Evolutionary conservation across 805 yeast genomes (phyloP).

Genomic region (Hanseniaspora jakobsenii): DNA sequence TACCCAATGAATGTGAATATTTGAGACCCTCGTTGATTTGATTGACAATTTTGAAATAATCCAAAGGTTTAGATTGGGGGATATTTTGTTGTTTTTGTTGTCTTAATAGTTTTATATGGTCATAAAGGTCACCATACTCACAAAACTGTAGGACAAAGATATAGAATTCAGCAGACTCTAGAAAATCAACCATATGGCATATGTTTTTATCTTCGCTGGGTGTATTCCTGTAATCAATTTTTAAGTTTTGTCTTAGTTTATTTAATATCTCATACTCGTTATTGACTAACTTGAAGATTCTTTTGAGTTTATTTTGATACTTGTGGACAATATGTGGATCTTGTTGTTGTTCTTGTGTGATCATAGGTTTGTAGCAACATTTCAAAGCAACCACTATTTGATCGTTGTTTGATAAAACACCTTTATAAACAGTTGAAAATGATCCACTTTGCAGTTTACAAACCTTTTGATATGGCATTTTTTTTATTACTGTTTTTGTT

Average conservation of each 20-base stretch:
- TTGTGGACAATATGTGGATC: conserved; percentile 16
- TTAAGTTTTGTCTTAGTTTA: conserved; percentile 27
- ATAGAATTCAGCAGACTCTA: conserved; percentile 41
- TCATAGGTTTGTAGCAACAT: conserved; percentile 21
- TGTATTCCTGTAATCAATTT: conserved; percentile 1
- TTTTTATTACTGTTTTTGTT: no score
- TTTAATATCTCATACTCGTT: conserved; percentile 29
- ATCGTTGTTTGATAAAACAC: conserved; percentile 20
- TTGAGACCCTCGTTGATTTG: conserved; percentile 43
- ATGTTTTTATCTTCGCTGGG: conserved; percentile 33
- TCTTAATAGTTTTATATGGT: conserved; percentile 28
- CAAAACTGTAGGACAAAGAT: conserved; percentile 57
- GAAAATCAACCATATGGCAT: conserved; percentile 45
- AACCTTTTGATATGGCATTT: conserved; percentile 19
- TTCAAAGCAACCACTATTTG: conserved; percentile 24
- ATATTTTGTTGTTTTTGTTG: conserved; percentile 8
- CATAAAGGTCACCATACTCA: conserved; percentile 56
- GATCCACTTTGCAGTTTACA: conserved; percentile 26
- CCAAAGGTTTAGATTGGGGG: conserved; percentile 18
- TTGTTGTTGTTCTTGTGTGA: conserved; percentile 3
- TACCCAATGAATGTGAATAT: conserved; percentile 45
- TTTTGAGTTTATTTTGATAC: conserved; percentile 12
- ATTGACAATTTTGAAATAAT: conserved; percentile 32
- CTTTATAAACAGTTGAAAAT: conserved; percentile 27
- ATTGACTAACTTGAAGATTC: conserved; percentile 17